Evolutionary conservation across 2,329 filamentous ascomycete genomes (phyloP).

Genomic region (Neonectria punicea): DNA sequence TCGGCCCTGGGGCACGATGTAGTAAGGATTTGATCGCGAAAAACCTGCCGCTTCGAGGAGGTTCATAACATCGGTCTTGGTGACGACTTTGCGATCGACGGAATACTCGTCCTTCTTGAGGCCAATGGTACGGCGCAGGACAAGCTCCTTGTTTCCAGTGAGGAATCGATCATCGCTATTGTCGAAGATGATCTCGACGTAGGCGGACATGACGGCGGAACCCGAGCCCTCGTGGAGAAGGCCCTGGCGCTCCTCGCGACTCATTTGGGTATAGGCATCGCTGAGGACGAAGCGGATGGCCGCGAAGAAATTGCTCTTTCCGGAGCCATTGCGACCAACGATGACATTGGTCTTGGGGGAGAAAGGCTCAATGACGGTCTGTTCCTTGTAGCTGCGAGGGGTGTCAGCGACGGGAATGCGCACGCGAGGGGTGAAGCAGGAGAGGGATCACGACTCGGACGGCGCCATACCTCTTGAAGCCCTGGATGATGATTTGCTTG

Average conservation of each 20-base stretch:
- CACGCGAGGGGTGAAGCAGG: conserved; percentile 3
- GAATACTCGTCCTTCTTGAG: conserved; percentile 99
- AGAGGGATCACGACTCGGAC: conserved; percentile 14
- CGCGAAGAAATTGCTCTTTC: conserved; percentile 99
- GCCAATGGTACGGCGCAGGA: conserved; percentile 92
- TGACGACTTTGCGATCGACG: conserved; percentile 95
- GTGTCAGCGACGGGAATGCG: conserved; percentile 33
- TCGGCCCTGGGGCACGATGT: conserved; percentile 97
- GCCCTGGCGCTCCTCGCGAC: conserved; percentile 93
- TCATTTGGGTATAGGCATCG: conserved; percentile 97
- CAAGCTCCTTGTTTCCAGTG: conserved; percentile 89
- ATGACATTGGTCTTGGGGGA: conserved; percentile 98
- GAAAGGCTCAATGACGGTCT: conserved; percentile 98
- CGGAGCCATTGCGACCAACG: conserved; percentile 97
- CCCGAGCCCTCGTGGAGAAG: conserved; percentile 98
- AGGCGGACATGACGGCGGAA: conserved; percentile 98
- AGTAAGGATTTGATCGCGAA: conserved; percentile 97
- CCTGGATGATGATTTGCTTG: conserved; percentile 99
- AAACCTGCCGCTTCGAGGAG: conserved; percentile 96
- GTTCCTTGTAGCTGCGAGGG: conserved; percentile 89
- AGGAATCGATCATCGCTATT: conserved; percentile 96
- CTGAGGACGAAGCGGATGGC: conserved; percentile 98
- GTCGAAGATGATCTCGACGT: conserved; percentile 99
- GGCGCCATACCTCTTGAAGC: conserved; percentile 88
- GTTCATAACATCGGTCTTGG: conserved; percentile 93